Base-by-base conservation (phyloP, 345 rosid genomes). In the Brassica cretica region DNA sequence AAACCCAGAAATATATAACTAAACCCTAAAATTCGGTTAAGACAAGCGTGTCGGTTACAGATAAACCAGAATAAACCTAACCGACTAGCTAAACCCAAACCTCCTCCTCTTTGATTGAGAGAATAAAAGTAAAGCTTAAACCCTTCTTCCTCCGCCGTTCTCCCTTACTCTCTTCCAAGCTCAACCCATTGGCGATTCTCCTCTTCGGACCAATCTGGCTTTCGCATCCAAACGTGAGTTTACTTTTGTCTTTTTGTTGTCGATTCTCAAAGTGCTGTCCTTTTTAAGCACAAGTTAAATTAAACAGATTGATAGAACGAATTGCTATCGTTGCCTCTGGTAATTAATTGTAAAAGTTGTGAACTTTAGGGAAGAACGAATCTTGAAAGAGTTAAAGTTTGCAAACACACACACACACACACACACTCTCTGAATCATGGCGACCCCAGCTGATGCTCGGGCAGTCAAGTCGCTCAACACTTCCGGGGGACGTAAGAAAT, bases 381-480 rank as follows among this genome's bases (percentile, higher is more conserved):
- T 24, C 66, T 71, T 21, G 32, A 59, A 60, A 19, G 33, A 33
- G 8, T 70, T 11, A 16, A 25, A 32, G 1, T 27, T 39, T 16
- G 32, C 60, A 15, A 1, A 15, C 59, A 53, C 58, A 51, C 58
- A 5, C 5, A 5, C 59, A 53, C 59, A 14, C n/a, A n/a, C 60
- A 68, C 49, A 41, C 63, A 16, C 63, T 61, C 70, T 55, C 56
- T 71, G 29, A 77, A 41, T 39, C 81, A 77, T 78, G 81, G 81
- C 81, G 72, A 78, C 72, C n/a, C 18, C 58, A 18, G 72, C 85
- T 8, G 90, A 94, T 37, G 92, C 97, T 70, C 81, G 76, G 69
- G 95, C 91, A 2, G 97, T 94, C 41, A 94, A 94, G 84, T 91
- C 93, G 10, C 95, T 94, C 79, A 94, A 92, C 88, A 86, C 70